Percentiles rank a stretch among this genome's conserved stretches.
Conservation (phyloP, 352 stramenopile species). For the Pythium oligandrum region DNA sequence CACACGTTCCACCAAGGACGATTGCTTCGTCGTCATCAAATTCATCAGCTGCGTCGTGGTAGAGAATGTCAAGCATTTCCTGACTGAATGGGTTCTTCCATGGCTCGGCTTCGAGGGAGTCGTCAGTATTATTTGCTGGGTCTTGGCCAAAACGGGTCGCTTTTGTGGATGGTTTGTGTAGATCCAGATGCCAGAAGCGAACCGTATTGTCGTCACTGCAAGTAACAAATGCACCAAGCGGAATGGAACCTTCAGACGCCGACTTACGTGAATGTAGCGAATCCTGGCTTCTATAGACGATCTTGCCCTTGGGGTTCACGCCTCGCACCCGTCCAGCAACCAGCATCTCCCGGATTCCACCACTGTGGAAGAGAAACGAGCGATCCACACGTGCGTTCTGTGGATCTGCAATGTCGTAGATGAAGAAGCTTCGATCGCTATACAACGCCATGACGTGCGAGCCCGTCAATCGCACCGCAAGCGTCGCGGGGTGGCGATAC, state of each 20-base stretch:
- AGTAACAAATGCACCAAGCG: slow-evolving; percentile 73
- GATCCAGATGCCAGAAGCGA: slow-evolving; percentile 81
- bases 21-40: slow-evolving; percentile 37
- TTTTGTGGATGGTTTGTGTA: slow-evolving; percentile 35
- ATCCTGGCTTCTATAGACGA: slow-evolving; percentile 34
- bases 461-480: slow-evolving; percentile 56
- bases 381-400: slow-evolving; percentile 45
- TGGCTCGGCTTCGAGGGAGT: slow-evolving; percentile 15
- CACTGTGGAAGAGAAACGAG: slow-evolving; percentile 82
- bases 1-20: slow-evolving; percentile 58
- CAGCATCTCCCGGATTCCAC: slow-evolving; percentile 58
- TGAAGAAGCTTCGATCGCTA: slow-evolving; percentile 75
- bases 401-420: slow-evolving; percentile 61
- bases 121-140: not conserved
- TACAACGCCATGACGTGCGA: slow-evolving; percentile 68
- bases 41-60: slow-evolving; percentile 39
- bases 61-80: slow-evolving; percentile 67
- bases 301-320: slow-evolving; percentile 49
- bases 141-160: slow-evolving; percentile 17
- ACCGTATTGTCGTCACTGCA: slow-evolving; percentile 86
- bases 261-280: slow-evolving; percentile 7
- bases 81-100: slow-evolving; percentile 72
- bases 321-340: slow-evolving; percentile 44
- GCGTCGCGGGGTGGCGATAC: slow-evolving; percentile 47
- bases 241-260: slow-evolving; percentile 26